Percentiles rank a stretch among this genome's conserved stretches.
These are phyloP conservation scores for Dendrothele bispora DNA, from an alignment of 768 basidiomycete genomes.

Conservation along the genomic window DNA sequence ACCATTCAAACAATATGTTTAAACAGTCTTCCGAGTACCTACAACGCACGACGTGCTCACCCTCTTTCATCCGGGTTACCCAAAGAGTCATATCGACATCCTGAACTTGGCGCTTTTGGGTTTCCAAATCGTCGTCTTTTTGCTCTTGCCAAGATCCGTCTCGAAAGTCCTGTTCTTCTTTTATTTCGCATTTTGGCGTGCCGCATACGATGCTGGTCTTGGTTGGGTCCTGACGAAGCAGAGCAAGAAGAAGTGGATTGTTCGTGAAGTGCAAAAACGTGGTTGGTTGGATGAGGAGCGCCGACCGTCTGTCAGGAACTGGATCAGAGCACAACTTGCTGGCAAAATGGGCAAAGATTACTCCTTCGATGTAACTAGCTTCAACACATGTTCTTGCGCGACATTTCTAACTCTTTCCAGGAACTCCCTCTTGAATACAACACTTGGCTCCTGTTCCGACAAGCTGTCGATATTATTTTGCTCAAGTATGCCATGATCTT, in stretches of 20 bases:
- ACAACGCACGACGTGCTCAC: conserved; percentile 91
- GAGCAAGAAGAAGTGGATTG: conserved; percentile 95
- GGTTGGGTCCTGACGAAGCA: conserved; percentile 95
- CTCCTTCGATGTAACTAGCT: conserved; percentile 75
- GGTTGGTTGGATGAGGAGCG: conserved; percentile 88
- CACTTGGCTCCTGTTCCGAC: conserved; percentile 93
- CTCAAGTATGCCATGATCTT: conserved; percentile 68
- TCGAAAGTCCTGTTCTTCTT: conserved; percentile 74
- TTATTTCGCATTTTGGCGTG: conserved; percentile 93
- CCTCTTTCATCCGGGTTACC: conserved; percentile 77
- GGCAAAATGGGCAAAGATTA: conserved; percentile 97
- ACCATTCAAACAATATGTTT: conserved; percentile 8
- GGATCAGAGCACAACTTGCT: conserved; percentile 84
- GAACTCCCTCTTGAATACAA: conserved; percentile 93
- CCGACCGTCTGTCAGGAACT: conserved; percentile 62
- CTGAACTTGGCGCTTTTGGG: conserved; percentile 80
- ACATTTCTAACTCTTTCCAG: conserved; percentile 33
- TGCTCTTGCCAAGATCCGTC: conserved; percentile 53
- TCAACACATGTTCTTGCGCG: background rate
- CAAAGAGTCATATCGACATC: conserved; percentile 88
- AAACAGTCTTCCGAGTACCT: conserved; percentile 88
- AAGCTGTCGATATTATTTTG: conserved; percentile 93
- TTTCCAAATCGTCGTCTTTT: conserved; percentile 75
- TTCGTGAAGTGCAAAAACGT: conserved; percentile 68
- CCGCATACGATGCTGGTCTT: conserved; percentile 88